phyloP scores from a whole-genome alignment of 164 flowering plant genomes.

The Vitis vinifera region DNA sequence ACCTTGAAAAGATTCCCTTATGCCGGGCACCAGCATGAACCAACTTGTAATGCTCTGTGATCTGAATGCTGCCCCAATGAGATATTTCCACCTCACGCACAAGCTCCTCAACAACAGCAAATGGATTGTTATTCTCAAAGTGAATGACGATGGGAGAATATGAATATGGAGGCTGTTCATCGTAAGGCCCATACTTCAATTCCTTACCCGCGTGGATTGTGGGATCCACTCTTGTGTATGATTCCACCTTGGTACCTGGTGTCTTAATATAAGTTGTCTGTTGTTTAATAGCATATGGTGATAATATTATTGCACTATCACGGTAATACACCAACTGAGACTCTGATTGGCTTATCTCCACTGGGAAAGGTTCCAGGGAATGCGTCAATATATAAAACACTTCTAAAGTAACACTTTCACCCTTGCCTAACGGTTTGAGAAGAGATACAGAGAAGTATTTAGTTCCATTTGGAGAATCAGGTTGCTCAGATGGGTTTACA shows the following conservation, averaged over 20 bases:
- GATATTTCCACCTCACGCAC: slow-evolving; percentile 90
- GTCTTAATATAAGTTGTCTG: slow-evolving; percentile 77
- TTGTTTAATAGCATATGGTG: slow-evolving; percentile 78
- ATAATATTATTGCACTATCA: slow-evolving; percentile 85
- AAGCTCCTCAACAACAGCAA: slow-evolving; percentile 98
- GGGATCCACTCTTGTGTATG: slow-evolving; percentile 79
- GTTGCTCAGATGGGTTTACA: slow-evolving; percentile 56
- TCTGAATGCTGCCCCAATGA: slow-evolving; percentile 94
- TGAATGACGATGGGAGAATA: slow-evolving; percentile 77
- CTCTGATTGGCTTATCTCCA: slow-evolving; percentile 89
- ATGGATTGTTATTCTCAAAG: slow-evolving; percentile 91
- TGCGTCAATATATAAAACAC: slow-evolving; percentile 66
- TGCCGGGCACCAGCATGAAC: slow-evolving; percentile 91
- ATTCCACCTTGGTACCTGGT: slow-evolving; percentile 77
- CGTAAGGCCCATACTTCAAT: slow-evolving; percentile 82
- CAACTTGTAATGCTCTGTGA: slow-evolving; percentile 81
- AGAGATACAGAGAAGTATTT: slow-evolving; percentile 57
- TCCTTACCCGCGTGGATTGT: slow-evolving; percentile 56
- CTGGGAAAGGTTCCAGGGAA: slow-evolving; percentile 89
- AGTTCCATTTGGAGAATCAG: slow-evolving; percentile 75
- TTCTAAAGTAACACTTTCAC: slow-evolving; percentile 68
- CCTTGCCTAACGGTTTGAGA: slow-evolving; percentile 49
- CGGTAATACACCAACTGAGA: slow-evolving; percentile 84
- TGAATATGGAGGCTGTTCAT: slow-evolving; percentile 59
- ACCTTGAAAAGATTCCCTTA: slow-evolving; percentile 95